phyloP scores from a whole-genome alignment of 331 rosid genomes.

The Pyrus hybrid region DNA sequence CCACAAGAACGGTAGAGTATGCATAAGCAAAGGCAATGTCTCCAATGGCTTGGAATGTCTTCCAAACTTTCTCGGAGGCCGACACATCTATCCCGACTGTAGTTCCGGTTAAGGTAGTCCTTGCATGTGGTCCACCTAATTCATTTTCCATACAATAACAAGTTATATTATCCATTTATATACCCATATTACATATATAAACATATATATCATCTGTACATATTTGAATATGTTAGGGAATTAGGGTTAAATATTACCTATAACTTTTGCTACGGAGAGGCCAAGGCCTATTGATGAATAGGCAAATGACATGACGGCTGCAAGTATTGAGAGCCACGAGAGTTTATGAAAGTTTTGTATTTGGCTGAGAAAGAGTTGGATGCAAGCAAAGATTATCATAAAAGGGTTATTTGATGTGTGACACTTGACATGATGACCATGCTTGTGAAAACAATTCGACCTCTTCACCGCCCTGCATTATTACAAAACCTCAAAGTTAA shows the following conservation, averaged over 20 bases:
- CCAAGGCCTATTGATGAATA: slow-evolving; percentile 88
- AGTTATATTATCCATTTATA: too few species aligned
- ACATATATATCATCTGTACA: too few species aligned
- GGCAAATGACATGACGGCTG: slow-evolving; percentile 93
- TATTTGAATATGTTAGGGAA: not conserved
- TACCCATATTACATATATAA: too few species aligned
- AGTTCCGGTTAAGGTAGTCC: slow-evolving; percentile 69
- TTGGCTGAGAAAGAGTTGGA: slow-evolving; percentile 75
- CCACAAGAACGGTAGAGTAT: slow-evolving; percentile 81
- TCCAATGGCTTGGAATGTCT: slow-evolving; percentile 83
- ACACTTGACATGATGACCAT: slow-evolving; percentile 63
- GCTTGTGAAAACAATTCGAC: slow-evolving; percentile 80
- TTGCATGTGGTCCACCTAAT: slow-evolving; percentile 37
- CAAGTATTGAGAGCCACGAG: slow-evolving; percentile 87
- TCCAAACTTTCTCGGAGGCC: slow-evolving; percentile 68
- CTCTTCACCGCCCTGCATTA: slow-evolving; percentile 71
- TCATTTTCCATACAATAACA: not conserved
- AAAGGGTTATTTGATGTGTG: slow-evolving; percentile 49
- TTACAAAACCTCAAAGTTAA: not conserved
- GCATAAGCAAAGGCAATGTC: slow-evolving; percentile 97
- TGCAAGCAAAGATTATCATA: slow-evolving; percentile 66
- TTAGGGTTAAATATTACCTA: slow-evolving; percentile 24
- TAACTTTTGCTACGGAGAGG: slow-evolving; percentile 67
- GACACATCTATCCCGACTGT: slow-evolving; percentile 78
- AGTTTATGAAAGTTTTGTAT: slow-evolving; percentile 82